Base-by-base conservation (phyloP, 2,329 filamentous ascomycete species). In the Fusarium oxysporum region DNA sequence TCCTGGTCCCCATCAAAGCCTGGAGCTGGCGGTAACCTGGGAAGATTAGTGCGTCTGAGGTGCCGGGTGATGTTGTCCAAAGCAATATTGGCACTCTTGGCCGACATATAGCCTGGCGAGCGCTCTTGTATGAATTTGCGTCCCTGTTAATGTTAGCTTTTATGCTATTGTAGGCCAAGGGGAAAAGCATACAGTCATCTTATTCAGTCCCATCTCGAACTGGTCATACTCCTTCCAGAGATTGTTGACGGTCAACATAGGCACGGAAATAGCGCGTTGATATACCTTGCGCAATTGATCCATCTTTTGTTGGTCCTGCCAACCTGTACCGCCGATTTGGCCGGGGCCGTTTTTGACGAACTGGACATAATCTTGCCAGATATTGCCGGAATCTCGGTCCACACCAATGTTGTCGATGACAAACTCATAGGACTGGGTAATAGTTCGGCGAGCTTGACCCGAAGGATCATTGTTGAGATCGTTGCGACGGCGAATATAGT, bases 251-350 rank as follows among this genome's bases (percentile, higher is more conserved):
- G 92, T 92, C 61, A 92, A 90, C 71, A 94, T 97, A 8, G 97
- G 97, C 43, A 98, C 90, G 73, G 90, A 92, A 65, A 98, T 93
- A 19, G 96, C 96, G 59, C 92, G 92, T 78, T 98, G 95, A 80
- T 98, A 99, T 1, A 94, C 93, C 80, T 97, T 97, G 67, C 96
- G 92, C 57, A 99, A 84, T 75, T 93, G 87, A 77, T 99, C 96
- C 92, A 97, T 97, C 86, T 99, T 99, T 80, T 98, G 96, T 83
- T 96, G 93, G 79, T 98, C 96, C 82, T 98, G 95, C 97, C 96
- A 99, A 65, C 90, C 92, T 65, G 88, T 92, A 47, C 96, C 96
- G 32, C 95, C 96, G 65, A 96, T 89, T 65, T 91, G 91, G 10
- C 96, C 96, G 2, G 96, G 96, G 0, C 93, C 94, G 43, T 90